Evolutionary conservation across 1,139 yeast genomes (phyloP).

Genomic region (Candida tropicalis): DNA sequence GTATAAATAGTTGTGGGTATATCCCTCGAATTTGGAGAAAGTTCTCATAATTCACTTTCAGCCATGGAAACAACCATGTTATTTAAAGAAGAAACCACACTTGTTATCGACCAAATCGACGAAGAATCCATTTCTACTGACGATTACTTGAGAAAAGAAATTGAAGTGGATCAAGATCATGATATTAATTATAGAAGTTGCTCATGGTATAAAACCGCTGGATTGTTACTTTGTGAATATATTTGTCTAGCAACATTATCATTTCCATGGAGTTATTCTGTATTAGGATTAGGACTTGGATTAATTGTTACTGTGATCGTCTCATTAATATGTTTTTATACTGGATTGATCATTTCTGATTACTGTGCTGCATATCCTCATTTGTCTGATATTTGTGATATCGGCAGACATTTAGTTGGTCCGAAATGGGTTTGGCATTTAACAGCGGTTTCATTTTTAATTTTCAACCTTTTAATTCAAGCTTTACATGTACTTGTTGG

Average conservation of each 20-base stretch:
- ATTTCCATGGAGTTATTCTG: constrained; percentile 66
- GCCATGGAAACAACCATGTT: too few relatives aligned
- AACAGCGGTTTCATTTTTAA: constrained; percentile 55
- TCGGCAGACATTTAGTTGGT: constrained; percentile 60
- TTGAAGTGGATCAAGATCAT: constrained; percentile 13
- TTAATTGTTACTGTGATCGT: constrained; percentile 55
- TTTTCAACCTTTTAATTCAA: constrained; percentile 59
- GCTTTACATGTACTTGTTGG: constrained; percentile 62
- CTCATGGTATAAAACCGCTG: constrained; percentile 62
- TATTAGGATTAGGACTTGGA: constrained; percentile 61
- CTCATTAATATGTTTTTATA: constrained; percentile 53
- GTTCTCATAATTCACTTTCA: too few relatives aligned
- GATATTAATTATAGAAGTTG: constrained; percentile 53
- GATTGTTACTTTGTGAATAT: constrained; percentile 59
- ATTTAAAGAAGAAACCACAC: too few relatives aligned
- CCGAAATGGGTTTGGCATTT: constrained; percentile 57
- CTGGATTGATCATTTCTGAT: constrained; percentile 56
- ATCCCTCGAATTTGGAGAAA: too few relatives aligned
- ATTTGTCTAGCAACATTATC: constrained; percentile 65
- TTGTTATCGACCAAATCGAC: too few relatives aligned
- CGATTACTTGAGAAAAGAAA: constrained; percentile 14
- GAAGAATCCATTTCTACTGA: constrained; percentile 13
- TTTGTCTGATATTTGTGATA: constrained; percentile 56
- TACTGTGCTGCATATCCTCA: constrained; percentile 58
- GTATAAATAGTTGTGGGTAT: too few relatives aligned